phyloP scores from a whole-genome alignment of 2,329 filamentous ascomycete genomes.

The Penicillium occitanis region DNA sequence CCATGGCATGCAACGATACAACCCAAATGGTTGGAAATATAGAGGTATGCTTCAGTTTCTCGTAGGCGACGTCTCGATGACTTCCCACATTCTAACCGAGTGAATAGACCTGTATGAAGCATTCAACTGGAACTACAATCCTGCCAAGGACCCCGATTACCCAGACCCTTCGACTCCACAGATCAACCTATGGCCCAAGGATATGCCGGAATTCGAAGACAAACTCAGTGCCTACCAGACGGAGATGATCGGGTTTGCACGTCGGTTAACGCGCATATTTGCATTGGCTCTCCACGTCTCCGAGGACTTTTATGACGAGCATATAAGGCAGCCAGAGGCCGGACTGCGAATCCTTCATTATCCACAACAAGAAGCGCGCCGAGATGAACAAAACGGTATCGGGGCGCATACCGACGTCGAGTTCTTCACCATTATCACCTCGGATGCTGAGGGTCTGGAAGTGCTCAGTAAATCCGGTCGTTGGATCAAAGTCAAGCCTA shows the following conservation, averaged over 20 bases:
- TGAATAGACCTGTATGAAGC: constrained; percentile 15
- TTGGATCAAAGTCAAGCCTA: constrained; percentile 41
- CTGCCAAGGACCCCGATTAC: constrained; percentile 12
- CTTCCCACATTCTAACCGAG: background rate
- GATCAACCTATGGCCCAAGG: constrained; percentile 13
- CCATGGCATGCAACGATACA: constrained; percentile 13
- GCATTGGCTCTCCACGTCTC: constrained; percentile 44
- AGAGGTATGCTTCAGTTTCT: background rate
- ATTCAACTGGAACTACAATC: constrained; percentile 17
- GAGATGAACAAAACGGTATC: constrained; percentile 34
- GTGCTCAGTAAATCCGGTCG: constrained; percentile 41
- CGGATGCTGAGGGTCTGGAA: constrained; percentile 40
- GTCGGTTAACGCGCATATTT: constrained; percentile 42
- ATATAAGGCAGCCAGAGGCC: constrained; percentile 39
- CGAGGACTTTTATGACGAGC: constrained; percentile 44
- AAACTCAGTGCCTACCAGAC: constrained; percentile 11
- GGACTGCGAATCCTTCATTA: constrained; percentile 44
- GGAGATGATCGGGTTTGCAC: constrained; percentile 20
- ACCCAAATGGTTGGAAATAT: constrained; percentile 16
- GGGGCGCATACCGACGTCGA: constrained; percentile 44
- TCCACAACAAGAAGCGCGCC: constrained; percentile 30
- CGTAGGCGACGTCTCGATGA: background rate
- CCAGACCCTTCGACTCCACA: constrained; percentile 14
- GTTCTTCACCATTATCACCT: constrained; percentile 43
- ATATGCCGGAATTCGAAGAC: constrained; percentile 12